phyloP scores from a whole-genome alignment of 805 yeast species.

The Myxozyma vanderwaltii region DNA sequence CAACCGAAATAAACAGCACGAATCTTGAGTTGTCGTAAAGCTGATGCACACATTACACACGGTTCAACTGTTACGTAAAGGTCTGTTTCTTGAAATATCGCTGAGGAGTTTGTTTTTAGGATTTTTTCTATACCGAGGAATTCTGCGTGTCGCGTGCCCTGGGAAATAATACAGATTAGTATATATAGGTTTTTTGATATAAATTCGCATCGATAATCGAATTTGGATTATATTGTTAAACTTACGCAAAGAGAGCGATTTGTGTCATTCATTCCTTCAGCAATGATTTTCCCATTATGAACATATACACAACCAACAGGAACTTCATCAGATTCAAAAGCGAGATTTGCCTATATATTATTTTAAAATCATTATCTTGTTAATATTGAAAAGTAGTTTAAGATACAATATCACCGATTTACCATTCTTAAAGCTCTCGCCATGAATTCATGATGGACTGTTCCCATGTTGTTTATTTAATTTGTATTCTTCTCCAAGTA shows the following conservation, averaged over 20 bases:
- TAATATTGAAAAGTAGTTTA: too few species aligned
- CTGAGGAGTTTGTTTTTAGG: conserved; percentile 42
- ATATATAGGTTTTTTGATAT: too few species aligned
- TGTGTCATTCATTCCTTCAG: conserved; percentile 83
- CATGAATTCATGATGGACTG: conserved; percentile 42
- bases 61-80: conserved; percentile 97
- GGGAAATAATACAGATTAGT: too few species aligned
- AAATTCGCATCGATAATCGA: too few species aligned
- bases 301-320: conserved; percentile 85
- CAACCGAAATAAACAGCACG: conserved; percentile 83
- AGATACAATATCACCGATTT: too few species aligned
- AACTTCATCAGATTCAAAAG: conserved; percentile 69
- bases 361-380: too few species aligned
- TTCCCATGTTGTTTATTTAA: conserved; percentile 8
- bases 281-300: conserved; percentile 55
- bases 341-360: conserved; percentile 56
- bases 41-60: conserved; percentile 96
- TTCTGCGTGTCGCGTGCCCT: conserved; percentile 91
- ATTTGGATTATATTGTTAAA: too few species aligned
- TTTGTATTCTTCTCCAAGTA: not conserved
- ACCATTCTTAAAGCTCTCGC: conserved; percentile 43
- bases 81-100: conserved; percentile 55
- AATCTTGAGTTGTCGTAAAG: conserved; percentile 78
- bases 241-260: conserved; percentile 67
- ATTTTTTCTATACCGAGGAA: conserved; percentile 72